These are phyloP conservation scores for Populus alba DNA, from an alignment of 345 rosid genomes.

Conservation along the genomic window DNA sequence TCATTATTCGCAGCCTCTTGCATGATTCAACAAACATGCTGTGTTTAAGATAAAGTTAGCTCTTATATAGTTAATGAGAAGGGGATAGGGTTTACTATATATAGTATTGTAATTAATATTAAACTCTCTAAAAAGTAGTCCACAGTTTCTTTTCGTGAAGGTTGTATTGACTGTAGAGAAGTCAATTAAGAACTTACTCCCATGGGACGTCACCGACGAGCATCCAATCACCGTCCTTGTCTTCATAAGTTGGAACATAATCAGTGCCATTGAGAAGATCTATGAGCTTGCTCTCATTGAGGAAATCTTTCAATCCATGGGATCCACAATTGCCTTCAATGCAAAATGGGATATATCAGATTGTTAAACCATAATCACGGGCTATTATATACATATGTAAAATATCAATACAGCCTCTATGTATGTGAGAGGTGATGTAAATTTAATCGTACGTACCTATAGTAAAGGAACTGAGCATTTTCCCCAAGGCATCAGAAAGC, in stretches of 20 bases:
- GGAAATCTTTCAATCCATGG: slow-evolving; percentile 77
- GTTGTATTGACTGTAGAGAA: background rate
- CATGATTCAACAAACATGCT: slow-evolving; percentile 94
- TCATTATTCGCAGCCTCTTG: slow-evolving; percentile 85
- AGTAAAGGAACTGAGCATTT: slow-evolving; percentile 84
- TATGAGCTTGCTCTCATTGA: slow-evolving; percentile 70
- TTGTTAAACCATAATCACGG: background rate
- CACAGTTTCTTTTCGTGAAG: background rate
- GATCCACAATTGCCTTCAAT: slow-evolving; percentile 58
- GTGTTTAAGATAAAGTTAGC: background rate
- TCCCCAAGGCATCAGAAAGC: slow-evolving; percentile 60
- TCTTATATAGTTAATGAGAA: background rate
- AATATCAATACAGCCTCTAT: background rate
- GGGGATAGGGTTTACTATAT: background rate
- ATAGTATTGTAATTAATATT: background rate
- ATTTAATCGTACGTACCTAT: slow-evolving; percentile 39
- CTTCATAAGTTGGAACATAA: slow-evolving; percentile 87
- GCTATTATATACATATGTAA: background rate
- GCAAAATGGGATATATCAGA: background rate
- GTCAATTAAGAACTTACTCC: slow-evolving; percentile 48
- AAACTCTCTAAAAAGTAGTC: background rate
- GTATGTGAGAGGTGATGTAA: background rate
- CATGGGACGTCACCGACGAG: slow-evolving; percentile 97
- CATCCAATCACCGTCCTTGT: slow-evolving; percentile 98
- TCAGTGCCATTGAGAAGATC: slow-evolving; percentile 67